Evolutionary conservation across 2,329 filamentous ascomycete species (phyloP), one percentile per base, ranked within the genome.

Genomic region (Beauveria asiatica): DNA sequence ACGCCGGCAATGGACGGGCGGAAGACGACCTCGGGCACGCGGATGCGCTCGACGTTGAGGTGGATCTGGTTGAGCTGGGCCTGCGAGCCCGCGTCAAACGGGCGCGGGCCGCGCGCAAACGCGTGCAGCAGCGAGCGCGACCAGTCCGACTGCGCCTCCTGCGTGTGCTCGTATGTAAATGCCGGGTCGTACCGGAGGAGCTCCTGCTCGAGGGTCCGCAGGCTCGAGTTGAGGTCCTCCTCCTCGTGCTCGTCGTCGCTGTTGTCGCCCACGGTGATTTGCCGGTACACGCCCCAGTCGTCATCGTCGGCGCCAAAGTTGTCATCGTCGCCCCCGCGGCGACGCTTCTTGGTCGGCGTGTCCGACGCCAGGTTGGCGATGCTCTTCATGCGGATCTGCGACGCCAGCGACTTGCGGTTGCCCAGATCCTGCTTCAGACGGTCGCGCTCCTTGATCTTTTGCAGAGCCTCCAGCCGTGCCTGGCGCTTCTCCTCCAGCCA

Each of bases 331-430:
- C 88, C 90, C 8, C 91, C 92, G 19, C 92, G 86, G 16, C 91
- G 81, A 60, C 93, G 84, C 74, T 96, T 95, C 72, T 92, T 92
- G 64, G 81, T 78, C 1, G 93, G 92, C 6, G 84, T 86, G 72
- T 99, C 94, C 0, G 93, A 92, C 3, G 94, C 94, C 1, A 99
- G 86, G 69, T 96, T 97, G 62, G 94, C 94, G 61, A 99, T 92
- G 55, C 88, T 93, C 76, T 97, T 97, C 94, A 99, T 99, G 64
- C 94, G 89, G 75, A 96, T 95, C 73, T 97, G 93, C 61, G 89
- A 94, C 9, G 94, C 94, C 21, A 97, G 85, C 0, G 92, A 97
- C 74, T 99, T 99, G 70, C 94, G 89, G 74, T 97, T 97, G 60
- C 93, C 92, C 1, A 97, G 83, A 70, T 99, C 94, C 48, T 92